Conservation (phyloP, 2,329 filamentous ascomycete species). For the Cytospora piceicola region DNA sequence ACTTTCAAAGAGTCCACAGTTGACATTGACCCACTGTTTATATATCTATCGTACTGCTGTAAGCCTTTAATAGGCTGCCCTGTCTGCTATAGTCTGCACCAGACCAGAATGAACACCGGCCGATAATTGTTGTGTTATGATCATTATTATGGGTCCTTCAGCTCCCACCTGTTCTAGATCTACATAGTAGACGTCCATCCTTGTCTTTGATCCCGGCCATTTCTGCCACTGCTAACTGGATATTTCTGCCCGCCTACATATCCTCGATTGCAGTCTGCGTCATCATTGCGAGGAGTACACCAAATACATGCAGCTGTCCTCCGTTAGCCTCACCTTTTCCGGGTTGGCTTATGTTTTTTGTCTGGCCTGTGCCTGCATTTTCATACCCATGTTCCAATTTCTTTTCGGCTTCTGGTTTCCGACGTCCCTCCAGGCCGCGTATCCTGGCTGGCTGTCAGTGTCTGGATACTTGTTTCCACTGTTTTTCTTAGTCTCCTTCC, state of each 20-base stretch:
- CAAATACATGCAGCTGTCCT: background rate
- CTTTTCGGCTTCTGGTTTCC: background rate
- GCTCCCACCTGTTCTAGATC: too few species aligned
- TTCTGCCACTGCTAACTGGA: background rate
- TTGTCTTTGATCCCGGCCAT: background rate
- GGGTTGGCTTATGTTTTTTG: background rate
- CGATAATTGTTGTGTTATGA: too few species aligned
- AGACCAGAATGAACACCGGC: too few species aligned
- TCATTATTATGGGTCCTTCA: too few species aligned
- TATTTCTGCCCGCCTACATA: background rate
- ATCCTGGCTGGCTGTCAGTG: background rate
- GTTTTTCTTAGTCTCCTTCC: background rate
- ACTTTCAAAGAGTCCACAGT: too few species aligned
- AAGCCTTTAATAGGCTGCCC: too few species aligned
- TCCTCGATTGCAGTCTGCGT: background rate
- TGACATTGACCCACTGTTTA: too few species aligned
- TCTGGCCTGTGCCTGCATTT: background rate
- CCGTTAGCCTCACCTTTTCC: background rate
- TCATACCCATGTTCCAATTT: background rate
- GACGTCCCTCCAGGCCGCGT: too few species aligned
- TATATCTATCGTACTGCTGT: too few species aligned
- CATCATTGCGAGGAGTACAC: constrained; percentile 10
- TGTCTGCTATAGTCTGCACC: too few species aligned
- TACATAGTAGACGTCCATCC: too few species aligned
- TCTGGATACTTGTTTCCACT: background rate